A percentile compares a stretch with the other conserved stretches of the same genome.
Conservation (phyloP, 73 alveolate species). For the Symbiodinium natans region DNA sequence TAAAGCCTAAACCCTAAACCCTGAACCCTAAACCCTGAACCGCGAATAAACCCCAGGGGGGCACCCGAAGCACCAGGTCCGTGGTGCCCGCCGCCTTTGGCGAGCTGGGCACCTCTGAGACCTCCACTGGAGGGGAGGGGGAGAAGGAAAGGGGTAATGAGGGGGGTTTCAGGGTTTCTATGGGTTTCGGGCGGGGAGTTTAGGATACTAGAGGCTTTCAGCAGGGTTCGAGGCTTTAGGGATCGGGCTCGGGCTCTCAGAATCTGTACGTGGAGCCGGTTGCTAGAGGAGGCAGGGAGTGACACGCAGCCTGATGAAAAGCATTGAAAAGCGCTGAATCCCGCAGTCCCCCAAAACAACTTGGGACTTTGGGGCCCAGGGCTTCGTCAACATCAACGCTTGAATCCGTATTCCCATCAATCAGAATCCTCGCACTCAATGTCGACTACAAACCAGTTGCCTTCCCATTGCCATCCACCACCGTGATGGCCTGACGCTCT, state of each 20-base stretch:
- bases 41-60: not conserved
- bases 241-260: too few species aligned
- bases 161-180: too few species aligned
- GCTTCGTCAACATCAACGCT: not conserved
- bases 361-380: not conserved
- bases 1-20: not conserved
- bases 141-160: too few species aligned
- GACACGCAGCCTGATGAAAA: not conserved
- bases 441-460: too few species aligned
- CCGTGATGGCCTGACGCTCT: constrained; percentile 66
- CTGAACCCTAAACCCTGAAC: too few species aligned
- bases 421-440: too few species aligned
- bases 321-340: not conserved
- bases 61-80: constrained; percentile 73
- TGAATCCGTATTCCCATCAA: too few species aligned
- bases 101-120: constrained; percentile 39
- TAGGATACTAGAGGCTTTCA: too few species aligned
- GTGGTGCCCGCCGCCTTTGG: constrained; percentile 4
- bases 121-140: too few species aligned
- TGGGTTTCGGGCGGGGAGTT: too few species aligned
- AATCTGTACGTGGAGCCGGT: too few species aligned
- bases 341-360: not conserved
- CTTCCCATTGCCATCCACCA: constrained; percentile 24
- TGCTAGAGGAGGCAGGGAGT: not conserved
- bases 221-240: too few species aligned